phyloP scores from a whole-genome alignment of 371 early-diverging fungal species.

The Mucor circinelloides region DNA sequence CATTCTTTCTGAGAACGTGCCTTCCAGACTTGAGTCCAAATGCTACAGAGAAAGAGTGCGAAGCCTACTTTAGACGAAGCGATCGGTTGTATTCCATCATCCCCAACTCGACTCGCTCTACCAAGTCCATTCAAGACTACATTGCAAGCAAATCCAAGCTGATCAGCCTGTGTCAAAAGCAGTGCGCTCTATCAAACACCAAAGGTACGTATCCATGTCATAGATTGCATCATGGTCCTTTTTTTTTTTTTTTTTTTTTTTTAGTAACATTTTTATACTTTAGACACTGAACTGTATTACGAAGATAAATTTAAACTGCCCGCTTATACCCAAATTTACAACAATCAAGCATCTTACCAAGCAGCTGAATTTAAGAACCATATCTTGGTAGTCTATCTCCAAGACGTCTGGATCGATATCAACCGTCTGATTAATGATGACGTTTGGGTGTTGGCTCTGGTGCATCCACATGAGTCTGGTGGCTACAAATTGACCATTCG shows the following conservation, averaged over 20 bases:
- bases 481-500: constrained; percentile 24
- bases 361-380: constrained; percentile 31
- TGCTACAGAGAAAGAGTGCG: constrained; percentile 25
- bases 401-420: constrained; percentile 28
- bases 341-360: constrained; percentile 15
- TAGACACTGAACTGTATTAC: constrained; percentile 22
- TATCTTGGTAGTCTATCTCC: constrained; percentile 48
- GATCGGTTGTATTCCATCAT: constrained; percentile 29
- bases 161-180: constrained; percentile 21
- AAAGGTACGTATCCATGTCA: constrained; percentile 12
- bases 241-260: background rate
- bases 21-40: constrained; percentile 22
- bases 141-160: background rate
- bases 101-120: background rate
- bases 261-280: background rate
- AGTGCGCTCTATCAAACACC: constrained; percentile 16
- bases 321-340: constrained; percentile 21
- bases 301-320: constrained; percentile 20
- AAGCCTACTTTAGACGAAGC: constrained; percentile 29
- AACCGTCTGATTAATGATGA: constrained; percentile 15
- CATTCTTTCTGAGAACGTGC: constrained; percentile 38
- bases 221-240: constrained; percentile 8
- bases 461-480: constrained; percentile 10
- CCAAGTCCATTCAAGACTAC: background rate
- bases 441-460: constrained; percentile 44